Percentiles rank a stretch among this genome's conserved stretches.
phyloP scores from a whole-genome alignment of 768 basidiomycete species.

The Fistulinella prunicolor region DNA sequence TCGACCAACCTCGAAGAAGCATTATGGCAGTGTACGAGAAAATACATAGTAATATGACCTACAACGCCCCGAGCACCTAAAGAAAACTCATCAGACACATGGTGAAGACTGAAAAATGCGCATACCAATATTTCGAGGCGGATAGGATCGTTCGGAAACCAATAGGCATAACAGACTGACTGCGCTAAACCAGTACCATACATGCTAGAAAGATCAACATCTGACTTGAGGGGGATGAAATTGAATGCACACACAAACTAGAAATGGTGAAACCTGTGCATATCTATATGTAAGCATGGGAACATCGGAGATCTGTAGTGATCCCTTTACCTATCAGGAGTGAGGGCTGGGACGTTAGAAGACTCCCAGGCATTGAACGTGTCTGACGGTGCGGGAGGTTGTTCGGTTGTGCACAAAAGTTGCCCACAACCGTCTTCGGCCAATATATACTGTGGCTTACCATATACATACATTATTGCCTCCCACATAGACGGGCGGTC shows the following conservation, averaged over 20 bases:
- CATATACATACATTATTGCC: too few relatives aligned
- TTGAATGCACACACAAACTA: slow-evolving; percentile 1
- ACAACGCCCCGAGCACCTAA: slow-evolving; percentile 7
- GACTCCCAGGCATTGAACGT: too few relatives aligned
- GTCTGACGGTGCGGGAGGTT: too few relatives aligned
- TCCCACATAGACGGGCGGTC: too few relatives aligned
- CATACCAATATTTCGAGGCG: slow-evolving; percentile 4
- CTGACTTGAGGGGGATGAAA: neutral
- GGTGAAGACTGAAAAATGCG: neutral
- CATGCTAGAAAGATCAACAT: neutral
- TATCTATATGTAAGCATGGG: too few relatives aligned
- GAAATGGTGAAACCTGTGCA: slow-evolving; percentile 2
- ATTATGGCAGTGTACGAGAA: neutral
- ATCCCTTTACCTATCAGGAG: too few relatives aligned
- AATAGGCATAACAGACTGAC: slow-evolving; percentile 3
- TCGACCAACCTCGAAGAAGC: slow-evolving; percentile 3
- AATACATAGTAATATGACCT: neutral
- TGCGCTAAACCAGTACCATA: slow-evolving; percentile 14
- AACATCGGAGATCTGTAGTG: too few relatives aligned
- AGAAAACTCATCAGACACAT: neutral
- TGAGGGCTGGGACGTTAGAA: too few relatives aligned
- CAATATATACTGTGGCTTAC: too few relatives aligned
- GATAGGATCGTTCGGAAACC: slow-evolving; percentile 12
- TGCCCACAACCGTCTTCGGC: too few relatives aligned
- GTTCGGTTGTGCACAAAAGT: too few relatives aligned